Evolutionary conservation across 1,284 basidiomycete genomes (phyloP), one percentile per base, ranked within the genome.

Genomic region (Sutorius eximius): DNA sequence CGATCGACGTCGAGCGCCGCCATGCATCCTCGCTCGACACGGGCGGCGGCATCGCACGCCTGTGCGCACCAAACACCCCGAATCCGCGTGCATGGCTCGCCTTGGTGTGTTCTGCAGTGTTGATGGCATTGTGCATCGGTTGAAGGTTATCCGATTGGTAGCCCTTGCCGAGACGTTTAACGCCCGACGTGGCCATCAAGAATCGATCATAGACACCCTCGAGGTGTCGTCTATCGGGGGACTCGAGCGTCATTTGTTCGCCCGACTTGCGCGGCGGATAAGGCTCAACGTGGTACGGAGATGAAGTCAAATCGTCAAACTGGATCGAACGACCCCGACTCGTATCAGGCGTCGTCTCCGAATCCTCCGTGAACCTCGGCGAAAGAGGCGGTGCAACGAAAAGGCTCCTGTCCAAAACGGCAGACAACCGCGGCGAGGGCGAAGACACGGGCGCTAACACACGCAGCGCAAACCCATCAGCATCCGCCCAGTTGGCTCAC

Each of bases 151-250:
- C 81, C 1, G 86, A 89, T 68, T 90, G 85, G 61, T 90, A 90
- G 12, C 88, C 87, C 61, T 82, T 85, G 3, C 87, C 87, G 11
- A 85, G 72, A 18, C 87, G 85, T 64, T 85, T 89, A 38, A 90
- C 86, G 30, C 85, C 85, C 5, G 83, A 81, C 0, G 86, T 87
- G 9, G 86, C 84, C 85, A 89, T 87, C 30, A 91, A 75, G 74
- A 90, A 86, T 38, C 85, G 80, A 61, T 91, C 88, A 59, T 90
- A 90, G 12, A 86, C 84, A 49, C 80, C 81, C 71, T 90, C 88
- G 24, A 86, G 62, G 41, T 77, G 79, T 33, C 78, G 81, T 54
- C 75, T 79, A 50, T 77, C 78, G 0, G 85, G 84, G 0, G 84
- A 79, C 56, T 83, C 80, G 3, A 80, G 73, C 11, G 73, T 57